These are phyloP conservation scores for Sporobolus alterniflorus DNA, from an alignment of 202 grass and related monocot species.

Conservation along the genomic window DNA sequence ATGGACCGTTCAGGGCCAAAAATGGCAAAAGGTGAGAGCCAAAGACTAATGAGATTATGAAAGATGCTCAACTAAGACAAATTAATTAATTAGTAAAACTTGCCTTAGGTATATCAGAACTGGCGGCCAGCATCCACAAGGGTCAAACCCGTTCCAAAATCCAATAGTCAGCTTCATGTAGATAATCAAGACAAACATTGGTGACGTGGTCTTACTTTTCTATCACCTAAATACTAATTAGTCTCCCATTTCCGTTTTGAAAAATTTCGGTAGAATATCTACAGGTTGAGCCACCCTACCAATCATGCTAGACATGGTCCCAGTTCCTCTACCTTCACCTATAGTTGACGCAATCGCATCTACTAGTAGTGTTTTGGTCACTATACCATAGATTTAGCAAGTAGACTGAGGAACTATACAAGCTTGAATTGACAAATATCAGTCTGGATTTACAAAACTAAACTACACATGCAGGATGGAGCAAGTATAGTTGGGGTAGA, in stretches of 20 bases:
- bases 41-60: not conserved
- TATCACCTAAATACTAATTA: no score
- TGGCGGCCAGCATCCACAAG: not conserved
- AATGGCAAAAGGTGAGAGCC: not conserved
- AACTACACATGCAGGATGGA: not conserved
- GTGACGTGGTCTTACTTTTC: no score
- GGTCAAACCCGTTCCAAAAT: not conserved
- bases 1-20: not conserved
- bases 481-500: not conserved
- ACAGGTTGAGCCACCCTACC: no score
- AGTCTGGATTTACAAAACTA: not conserved
- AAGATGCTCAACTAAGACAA: not conserved
- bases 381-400: not conserved
- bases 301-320: no score
- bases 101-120: no score
- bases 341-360: not conserved
- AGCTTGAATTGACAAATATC: not conserved
- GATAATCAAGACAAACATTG: not conserved
- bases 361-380: not conserved
- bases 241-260: no score
- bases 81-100: no score
- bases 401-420: not conserved
- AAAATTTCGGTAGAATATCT: no score
- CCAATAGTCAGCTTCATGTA: not conserved
- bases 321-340: no score